These are phyloP conservation scores for Citrus glauca DNA, from an alignment of 345 rosid genomes.

Conservation along the genomic window DNA sequence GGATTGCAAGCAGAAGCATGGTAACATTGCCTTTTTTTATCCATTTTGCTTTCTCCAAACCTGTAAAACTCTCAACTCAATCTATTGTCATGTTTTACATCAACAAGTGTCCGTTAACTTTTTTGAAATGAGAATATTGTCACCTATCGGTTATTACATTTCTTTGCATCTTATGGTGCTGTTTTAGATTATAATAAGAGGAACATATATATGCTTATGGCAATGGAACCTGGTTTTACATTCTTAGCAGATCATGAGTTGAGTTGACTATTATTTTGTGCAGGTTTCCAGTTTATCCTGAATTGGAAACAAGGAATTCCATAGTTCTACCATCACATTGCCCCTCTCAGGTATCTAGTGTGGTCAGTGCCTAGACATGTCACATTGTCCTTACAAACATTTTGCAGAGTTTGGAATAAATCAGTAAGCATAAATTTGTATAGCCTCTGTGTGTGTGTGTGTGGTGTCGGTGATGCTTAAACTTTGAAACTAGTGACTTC, in stretches of 20 bases:
- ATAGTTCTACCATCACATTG: constrained; percentile 70
- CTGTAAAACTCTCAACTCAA: background rate
- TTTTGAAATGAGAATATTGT: background rate
- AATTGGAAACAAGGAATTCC: constrained; percentile 82
- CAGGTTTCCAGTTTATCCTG: constrained; percentile 83
- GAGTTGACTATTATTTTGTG: constrained; percentile 18
- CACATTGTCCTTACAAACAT: background rate
- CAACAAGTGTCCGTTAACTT: background rate
- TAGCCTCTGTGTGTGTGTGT: background rate
- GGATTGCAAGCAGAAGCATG: background rate
- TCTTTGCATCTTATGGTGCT: background rate
- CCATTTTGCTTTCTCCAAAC: background rate
- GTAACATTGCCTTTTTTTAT: background rate
- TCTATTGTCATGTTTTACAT: background rate
- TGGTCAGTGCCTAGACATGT: background rate
- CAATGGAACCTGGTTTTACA: background rate
- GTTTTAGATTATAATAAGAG: background rate
- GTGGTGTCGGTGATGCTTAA: background rate
- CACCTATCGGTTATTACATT: background rate
- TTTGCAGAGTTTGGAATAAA: background rate
- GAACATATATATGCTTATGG: background rate
- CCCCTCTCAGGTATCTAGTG: constrained; percentile 71
- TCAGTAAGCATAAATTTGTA: background rate
- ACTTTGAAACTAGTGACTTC: background rate
- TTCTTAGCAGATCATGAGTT: constrained; percentile 14